Evolutionary conservation across 1,139 yeast species (phyloP).

Genomic region (Saccharomyces pastorianus): DNA sequence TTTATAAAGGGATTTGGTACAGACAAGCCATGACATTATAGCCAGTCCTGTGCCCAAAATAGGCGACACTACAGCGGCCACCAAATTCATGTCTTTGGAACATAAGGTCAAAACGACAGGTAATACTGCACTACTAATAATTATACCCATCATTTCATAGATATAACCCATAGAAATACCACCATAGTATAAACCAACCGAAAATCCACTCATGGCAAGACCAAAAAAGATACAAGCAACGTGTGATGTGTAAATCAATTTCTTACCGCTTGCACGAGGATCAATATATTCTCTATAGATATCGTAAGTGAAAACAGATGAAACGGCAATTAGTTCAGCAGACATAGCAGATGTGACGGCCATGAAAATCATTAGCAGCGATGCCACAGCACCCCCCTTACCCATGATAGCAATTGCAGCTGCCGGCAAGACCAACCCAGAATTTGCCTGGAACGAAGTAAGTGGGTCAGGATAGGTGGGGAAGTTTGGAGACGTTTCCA

Average conservation of each 20-base stretch:
- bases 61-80: slow-evolving; percentile 56
- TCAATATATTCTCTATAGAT: slow-evolving; percentile 71
- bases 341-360: slow-evolving; percentile 77
- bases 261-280: slow-evolving; percentile 68
- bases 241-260: slow-evolving; percentile 62
- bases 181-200: slow-evolving; percentile 75
- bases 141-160: slow-evolving; percentile 79
- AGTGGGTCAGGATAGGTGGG: slow-evolving; percentile 69
- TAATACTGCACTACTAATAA: slow-evolving; percentile 77
- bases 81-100: slow-evolving; percentile 55
- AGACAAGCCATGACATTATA: slow-evolving; percentile 57
- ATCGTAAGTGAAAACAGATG: slow-evolving; percentile 78
- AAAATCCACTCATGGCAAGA: slow-evolving; percentile 67
- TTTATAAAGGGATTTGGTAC: slow-evolving; percentile 48
- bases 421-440: slow-evolving; percentile 78
- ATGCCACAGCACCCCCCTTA: slow-evolving; percentile 76
- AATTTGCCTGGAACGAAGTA: slow-evolving; percentile 58
- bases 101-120: slow-evolving; percentile 68
- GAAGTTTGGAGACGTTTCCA: slow-evolving; percentile 60
- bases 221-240: slow-evolving; percentile 56
- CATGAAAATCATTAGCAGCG: slow-evolving; percentile 72
- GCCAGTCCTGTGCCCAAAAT: slow-evolving; percentile 56
- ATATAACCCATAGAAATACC: slow-evolving; percentile 80
- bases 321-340: slow-evolving; percentile 81
- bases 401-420: slow-evolving; percentile 84